Evolutionary conservation across 164 flowering plant species (phyloP), one percentile per base, ranked within the genome.

Genomic region (Tetrastigma voinierianum): DNA sequence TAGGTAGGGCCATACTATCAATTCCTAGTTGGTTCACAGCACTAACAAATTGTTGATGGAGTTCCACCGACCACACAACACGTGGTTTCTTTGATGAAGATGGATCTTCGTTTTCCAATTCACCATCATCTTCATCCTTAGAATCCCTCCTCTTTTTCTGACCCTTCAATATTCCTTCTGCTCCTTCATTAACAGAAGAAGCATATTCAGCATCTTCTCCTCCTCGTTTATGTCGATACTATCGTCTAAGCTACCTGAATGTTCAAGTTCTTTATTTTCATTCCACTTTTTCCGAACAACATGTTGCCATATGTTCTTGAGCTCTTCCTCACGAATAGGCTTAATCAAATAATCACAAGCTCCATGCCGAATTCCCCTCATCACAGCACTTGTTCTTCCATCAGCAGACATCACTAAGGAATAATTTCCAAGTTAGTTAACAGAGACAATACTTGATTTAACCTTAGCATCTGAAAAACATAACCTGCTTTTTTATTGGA

Each of bases 1-100:
- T 47, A 18, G 14, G 40, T 23, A n/a, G 70, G 67, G 76, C 67
- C 96, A 24, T 88, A 92, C 97, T 92, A 68, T 92, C 95, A 71
- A 90, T 84, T 67, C 98, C 98, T 43, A 92, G 90, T 69, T 92
- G 98, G 73, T 84, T 84, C n/a, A 92, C 96, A 44, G 96, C 96
- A 76, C 72, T 79, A 64, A 88, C 95, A 84, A 92, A 92, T 65
- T 92, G 91, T 75, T 86, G 93, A 80, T 92, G 98, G 59, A 92
- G 87, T 73, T 87, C 96, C 51, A 85, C 89, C 7, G 93, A 90
- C 98, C 98, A 92, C 58, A 92, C 98, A 7, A 92, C 95, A 66
- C 98, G 90, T 64, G 96, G 93, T 74, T 86, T 92, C 79, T 90
- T 92, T 43, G 89, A 66, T n/a, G 86, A 20, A 51, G 89, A 72